Base-by-base conservation (phyloP, 495 filamentous ascomycete genomes). In the Jackrogersella minutella region DNA sequence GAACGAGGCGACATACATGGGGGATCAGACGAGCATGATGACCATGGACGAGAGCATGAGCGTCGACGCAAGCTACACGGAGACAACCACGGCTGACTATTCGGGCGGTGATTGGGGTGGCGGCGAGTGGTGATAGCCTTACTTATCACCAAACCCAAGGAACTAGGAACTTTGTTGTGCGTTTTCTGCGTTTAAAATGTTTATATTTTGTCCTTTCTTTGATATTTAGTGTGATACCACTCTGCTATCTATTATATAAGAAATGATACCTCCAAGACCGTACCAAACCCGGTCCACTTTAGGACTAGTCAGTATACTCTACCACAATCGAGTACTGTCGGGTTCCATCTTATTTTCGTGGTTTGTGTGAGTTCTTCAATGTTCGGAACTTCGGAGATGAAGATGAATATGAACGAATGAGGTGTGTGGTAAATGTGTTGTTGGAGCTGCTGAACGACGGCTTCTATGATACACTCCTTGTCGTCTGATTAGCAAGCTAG, bases 61-160 rank as follows among this genome's bases (percentile, higher is more conserved):
- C 40, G 17, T 69, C 9, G 51, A 60, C 19, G 44, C 52, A 5
- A 68, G 50, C 13, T 69, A 65, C 33, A 43, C 51, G 6, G 46
- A 69, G 5, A 28, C 16, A 2, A 37, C 17, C 0, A 40, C 62
- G 37, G 36, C 33, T 19, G 72, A 74, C 34, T 74, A 74, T 24
- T 74, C 72, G 4, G 72, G 72, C 0, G 59, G 62, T 9, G 66
- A 57, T 16, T 74, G 69, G 66, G 69, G 69, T 17, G 44, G 26
- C 3, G 31, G 47, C 3, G 51, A 59, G 19, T 67, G 51, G 40
- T 73, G 54, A 71, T 31, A 1, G 8, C 9, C 21, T 14, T 28
- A 47, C 13, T 28, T 47, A 30, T 5, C 13, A 24, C 4, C 14
- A 28, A 47, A n/a, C n/a, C n/a, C n/a, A 28, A 49, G 44, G 44